Base-by-base conservation (phyloP, 495 filamentous ascomycete genomes). In the Trichoderma orchidacearum region DNA sequence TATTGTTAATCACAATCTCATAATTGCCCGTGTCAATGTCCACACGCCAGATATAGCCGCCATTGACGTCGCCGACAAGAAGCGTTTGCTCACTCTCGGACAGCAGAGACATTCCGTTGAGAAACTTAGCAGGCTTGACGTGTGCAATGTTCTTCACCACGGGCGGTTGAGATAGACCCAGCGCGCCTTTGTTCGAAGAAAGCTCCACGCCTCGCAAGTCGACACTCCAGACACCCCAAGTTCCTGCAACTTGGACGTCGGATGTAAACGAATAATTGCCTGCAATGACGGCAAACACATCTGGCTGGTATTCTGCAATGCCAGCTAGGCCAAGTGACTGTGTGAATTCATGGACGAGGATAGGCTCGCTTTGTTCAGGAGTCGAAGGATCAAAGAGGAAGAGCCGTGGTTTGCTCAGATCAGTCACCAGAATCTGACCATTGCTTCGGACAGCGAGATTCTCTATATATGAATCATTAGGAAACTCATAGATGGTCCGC, bases 401-500 rank as follows among this genome's bases (percentile, higher is more conserved):
- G 45, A 66, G 63, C 38, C 27, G 58, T 17, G 57, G 63, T 52
- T 54, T 51, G 12, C 57, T 62, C 21, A 61, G 60, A 6, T 65
- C 57, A 15, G 66, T 69, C 3, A 70, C 56, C 13, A 74, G 64
- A 13, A 74, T 58, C 18, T 69, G 38, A 25, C 71, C 70, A 56
- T 74, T 69, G 3, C 64, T 58, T 1, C 68, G 70, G 25, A 71
- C 58, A n/a, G 58, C 62, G 23, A 69, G 60, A 50, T 74, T 74
- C 52, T 74, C 71, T 53, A 72, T 62, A 50, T 63, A 65, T 2
- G 62, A 59, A 21, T 54, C 31, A 18, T 45, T 58, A 3, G 55
- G 51, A 35, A 63, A 63, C 15, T 60, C 58, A 28, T 51, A 61
- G 31, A 65, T 32, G 23, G 34, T 75, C 58, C 6, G 60, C 58